Evolutionary conservation across 768 basidiomycete species (phyloP).

Genomic region (Mycena epipterygia): DNA sequence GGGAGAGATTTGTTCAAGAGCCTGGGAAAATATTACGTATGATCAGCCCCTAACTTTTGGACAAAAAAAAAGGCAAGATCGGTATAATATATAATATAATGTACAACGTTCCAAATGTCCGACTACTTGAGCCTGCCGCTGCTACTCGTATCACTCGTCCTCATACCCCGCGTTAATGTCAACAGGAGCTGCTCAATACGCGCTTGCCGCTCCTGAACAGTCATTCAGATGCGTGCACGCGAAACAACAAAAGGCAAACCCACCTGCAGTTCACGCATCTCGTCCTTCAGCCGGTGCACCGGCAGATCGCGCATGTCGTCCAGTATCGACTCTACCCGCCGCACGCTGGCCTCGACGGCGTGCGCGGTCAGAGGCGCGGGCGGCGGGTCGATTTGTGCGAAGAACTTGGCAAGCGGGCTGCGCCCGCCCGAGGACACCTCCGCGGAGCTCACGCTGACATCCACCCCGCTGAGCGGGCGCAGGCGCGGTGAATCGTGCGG

Average conservation of each 20-base stretch:
- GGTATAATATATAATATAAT: no score
- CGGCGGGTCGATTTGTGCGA: slow-evolving; percentile 44
- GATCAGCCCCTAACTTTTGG: no score
- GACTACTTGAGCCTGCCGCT: slow-evolving; percentile 25
- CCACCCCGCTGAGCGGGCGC: slow-evolving; percentile 37
- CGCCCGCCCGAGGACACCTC: slow-evolving; percentile 42
- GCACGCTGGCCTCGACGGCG: slow-evolving; percentile 59
- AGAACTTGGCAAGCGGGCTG: slow-evolving; percentile 68
- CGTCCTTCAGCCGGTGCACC: slow-evolving; percentile 75
- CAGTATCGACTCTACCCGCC: slow-evolving; percentile 70
- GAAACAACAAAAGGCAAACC: slow-evolving; percentile 34
- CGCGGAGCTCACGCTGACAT: slow-evolving; percentile 35
- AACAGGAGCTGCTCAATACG: slow-evolving; percentile 82
- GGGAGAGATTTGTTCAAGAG: no score
- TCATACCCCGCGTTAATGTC: slow-evolving; percentile 76
- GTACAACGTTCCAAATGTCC: neutral
- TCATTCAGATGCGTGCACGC: neutral
- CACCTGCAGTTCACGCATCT: slow-evolving; percentile 89
- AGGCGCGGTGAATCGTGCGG: slow-evolving; percentile 34
- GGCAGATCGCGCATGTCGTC: slow-evolving; percentile 76
- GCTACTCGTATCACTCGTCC: slow-evolving; percentile 55
- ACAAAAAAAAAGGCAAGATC: no score
- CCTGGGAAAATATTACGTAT: no score
- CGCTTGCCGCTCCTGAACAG: slow-evolving; percentile 77
- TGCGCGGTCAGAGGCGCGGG: slow-evolving; percentile 36